Conservation (phyloP, 1,139 yeast species). For the Insectozyma bohioensis region DNA sequence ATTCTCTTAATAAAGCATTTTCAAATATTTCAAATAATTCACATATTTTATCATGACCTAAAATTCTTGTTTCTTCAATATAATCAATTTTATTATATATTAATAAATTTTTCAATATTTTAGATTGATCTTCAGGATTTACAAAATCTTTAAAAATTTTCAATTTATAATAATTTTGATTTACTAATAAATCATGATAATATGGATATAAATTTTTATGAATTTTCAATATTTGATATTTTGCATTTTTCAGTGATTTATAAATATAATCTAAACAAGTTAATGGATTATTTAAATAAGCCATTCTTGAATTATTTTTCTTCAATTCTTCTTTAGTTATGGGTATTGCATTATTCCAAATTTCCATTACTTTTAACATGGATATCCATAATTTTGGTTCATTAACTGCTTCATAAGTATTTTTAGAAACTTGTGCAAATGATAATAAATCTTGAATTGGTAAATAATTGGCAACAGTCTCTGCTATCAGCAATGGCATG, state of each 20-base stretch:
- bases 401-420: conserved; percentile 36
- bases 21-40: conserved; percentile 72
- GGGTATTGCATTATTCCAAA: conserved; percentile 38
- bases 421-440: conserved; percentile 38
- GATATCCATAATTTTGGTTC: conserved; percentile 52
- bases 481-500: conserved; percentile 42
- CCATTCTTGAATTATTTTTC: conserved; percentile 6
- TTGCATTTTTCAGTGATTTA: conserved; percentile 42
- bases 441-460: conserved; percentile 36
- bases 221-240: conserved; percentile 41
- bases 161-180: conserved; percentile 47
- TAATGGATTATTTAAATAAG: conserved; percentile 28
- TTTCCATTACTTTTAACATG: conserved; percentile 46
- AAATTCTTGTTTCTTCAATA: conserved; percentile 30
- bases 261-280: conserved; percentile 40
- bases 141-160: conserved; percentile 47
- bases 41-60: conserved; percentile 47
- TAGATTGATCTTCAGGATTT: conserved; percentile 51
- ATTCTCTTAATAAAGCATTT: conserved; percentile 68
- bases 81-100: conserved; percentile 40
- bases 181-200: conserved; percentile 47
- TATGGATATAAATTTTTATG: conserved; percentile 44
- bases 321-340: conserved; percentile 11
- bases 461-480: conserved; percentile 34
- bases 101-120: conserved; percentile 39